These are phyloP conservation scores for Eucalyptus urophylla DNA, from an alignment of 345 rosid genomes.

Conservation along the genomic window DNA sequence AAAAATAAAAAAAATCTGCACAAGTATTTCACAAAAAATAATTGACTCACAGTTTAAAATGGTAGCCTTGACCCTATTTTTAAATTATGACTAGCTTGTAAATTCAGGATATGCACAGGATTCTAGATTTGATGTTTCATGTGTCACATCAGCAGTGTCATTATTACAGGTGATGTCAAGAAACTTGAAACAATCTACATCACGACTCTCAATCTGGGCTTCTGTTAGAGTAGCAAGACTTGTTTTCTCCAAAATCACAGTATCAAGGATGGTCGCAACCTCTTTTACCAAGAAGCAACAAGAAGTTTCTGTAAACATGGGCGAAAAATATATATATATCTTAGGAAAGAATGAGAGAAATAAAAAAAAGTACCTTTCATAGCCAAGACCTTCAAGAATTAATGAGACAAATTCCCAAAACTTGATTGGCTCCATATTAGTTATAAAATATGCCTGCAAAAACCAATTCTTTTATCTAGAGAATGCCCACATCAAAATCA, in stretches of 20 bases:
- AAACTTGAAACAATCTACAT: background rate
- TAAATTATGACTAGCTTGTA: background rate
- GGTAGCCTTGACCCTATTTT: background rate
- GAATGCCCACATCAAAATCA: background rate
- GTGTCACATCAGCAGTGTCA: background rate
- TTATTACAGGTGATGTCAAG: background rate
- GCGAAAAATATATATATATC: background rate
- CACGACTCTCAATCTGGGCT: background rate
- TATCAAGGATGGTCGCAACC: background rate
- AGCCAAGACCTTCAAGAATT: constrained; percentile 81
- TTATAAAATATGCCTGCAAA: constrained; percentile 82
- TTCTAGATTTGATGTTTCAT: background rate
- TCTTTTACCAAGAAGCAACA: background rate
- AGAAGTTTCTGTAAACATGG: background rate
- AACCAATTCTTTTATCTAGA: background rate
- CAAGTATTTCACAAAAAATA: background rate
- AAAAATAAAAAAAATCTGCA: background rate
- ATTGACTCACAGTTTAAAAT: background rate
- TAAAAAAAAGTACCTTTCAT: constrained; percentile 45
- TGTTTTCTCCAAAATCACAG: background rate
- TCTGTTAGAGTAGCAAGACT: background rate
- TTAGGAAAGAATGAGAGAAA: background rate
- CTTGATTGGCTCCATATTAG: constrained; percentile 84
- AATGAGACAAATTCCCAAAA: constrained; percentile 87
- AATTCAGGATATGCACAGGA: background rate